Evolutionary conservation across 257 asterid genomes (phyloP).

Genomic region (Perilla frutescens): DNA sequence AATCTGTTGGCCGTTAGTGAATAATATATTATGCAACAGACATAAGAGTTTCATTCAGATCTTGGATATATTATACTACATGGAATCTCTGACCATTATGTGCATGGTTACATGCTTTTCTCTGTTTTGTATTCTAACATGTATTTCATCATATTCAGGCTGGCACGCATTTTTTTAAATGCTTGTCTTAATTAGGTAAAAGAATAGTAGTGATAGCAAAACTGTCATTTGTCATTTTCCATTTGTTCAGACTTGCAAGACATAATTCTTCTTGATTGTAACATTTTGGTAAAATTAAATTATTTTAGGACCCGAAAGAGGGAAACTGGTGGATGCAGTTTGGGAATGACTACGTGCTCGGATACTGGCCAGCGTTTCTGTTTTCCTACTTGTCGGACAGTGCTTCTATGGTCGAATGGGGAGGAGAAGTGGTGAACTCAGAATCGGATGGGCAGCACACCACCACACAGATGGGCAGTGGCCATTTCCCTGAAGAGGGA

Average conservation of each 20-base stretch:
- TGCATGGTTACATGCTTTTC: slow-evolving; percentile 38
- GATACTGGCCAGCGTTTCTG: slow-evolving; percentile 79
- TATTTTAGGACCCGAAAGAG: slow-evolving; percentile 70
- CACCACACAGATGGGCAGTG: slow-evolving; percentile 93
- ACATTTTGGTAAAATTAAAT: background rate
- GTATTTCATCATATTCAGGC: slow-evolving; percentile 38
- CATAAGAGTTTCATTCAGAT: slow-evolving; percentile 32
- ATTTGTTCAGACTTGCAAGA: slow-evolving; percentile 25
- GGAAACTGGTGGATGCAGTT: slow-evolving; percentile 91
- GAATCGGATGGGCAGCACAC: slow-evolving; percentile 76
- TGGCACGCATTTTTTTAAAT: slow-evolving; percentile 39
- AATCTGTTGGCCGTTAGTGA: slow-evolving; percentile 38
- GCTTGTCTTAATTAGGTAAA: slow-evolving; percentile 6
- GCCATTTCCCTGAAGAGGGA: slow-evolving; percentile 84
- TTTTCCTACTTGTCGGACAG: slow-evolving; percentile 66
- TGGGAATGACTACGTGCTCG: slow-evolving; percentile 63
- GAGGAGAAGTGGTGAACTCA: slow-evolving; percentile 87
- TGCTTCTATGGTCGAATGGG: slow-evolving; percentile 87
- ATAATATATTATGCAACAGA: slow-evolving; percentile 34
- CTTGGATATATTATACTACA: slow-evolving; percentile 44
- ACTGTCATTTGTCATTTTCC: slow-evolving; percentile 15
- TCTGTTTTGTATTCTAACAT: slow-evolving; percentile 38
- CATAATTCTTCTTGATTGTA: background rate
- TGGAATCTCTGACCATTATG: slow-evolving; percentile 60
- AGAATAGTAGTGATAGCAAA: slow-evolving; percentile 19